Evolutionary conservation across 305 asterid genomes (phyloP).

Genomic region (Fraxinus paxiana): DNA sequence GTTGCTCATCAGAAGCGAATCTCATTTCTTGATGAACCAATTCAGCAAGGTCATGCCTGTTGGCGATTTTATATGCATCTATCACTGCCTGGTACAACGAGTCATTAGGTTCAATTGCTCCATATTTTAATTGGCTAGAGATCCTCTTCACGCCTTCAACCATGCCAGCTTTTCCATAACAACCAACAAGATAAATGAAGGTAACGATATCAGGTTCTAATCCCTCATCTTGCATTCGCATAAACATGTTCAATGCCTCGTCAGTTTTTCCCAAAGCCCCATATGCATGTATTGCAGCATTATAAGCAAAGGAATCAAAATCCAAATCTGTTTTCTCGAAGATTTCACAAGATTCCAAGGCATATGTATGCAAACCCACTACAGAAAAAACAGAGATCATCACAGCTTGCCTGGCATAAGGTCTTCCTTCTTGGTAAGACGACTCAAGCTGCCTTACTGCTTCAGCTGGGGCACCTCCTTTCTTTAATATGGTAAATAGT

Average conservation of each 20-base stretch:
- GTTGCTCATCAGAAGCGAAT: conserved; percentile 38
- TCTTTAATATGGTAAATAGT: conserved; percentile 62
- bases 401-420: conserved; percentile 71
- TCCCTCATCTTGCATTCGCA: conserved; percentile 86
- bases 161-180: conserved; percentile 86
- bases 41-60: conserved; percentile 73
- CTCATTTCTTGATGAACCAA: conserved; percentile 72
- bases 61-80: conserved; percentile 56
- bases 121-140: conserved; percentile 55
- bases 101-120: conserved; percentile 53
- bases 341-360: conserved; percentile 63
- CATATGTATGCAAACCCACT: conserved; percentile 61
- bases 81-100: conserved; percentile 59
- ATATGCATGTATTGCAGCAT: conserved; percentile 69
- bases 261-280: conserved; percentile 59
- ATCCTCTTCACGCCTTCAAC: conserved; percentile 82
- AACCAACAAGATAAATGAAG: conserved; percentile 54
- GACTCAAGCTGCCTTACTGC: conserved; percentile 59
- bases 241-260: conserved; percentile 67
- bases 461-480: conserved; percentile 61
- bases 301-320: conserved; percentile 55
- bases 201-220: conserved; percentile 76
- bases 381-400: conserved; percentile 60
- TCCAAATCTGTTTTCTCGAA: conserved; percentile 39
- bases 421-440: conserved; percentile 58